Evolutionary conservation across 179 eudicot species (phyloP).

Genomic region (Silene vulgaris): DNA sequence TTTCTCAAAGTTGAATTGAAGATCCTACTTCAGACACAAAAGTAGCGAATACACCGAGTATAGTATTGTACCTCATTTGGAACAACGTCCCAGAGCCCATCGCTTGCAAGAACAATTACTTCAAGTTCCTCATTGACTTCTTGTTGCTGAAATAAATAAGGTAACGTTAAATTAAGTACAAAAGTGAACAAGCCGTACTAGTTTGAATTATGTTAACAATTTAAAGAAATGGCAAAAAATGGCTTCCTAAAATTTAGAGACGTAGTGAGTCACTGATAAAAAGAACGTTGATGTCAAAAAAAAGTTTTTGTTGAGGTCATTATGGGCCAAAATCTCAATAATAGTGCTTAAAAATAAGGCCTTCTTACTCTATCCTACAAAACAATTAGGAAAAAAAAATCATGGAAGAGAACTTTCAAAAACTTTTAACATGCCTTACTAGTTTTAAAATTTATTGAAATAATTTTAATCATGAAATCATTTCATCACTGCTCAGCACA

Average conservation of each 20-base stretch:
- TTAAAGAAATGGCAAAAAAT: not conserved
- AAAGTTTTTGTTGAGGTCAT: too few species aligned
- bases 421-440: too few species aligned
- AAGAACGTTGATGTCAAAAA: too few species aligned
- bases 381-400: too few species aligned
- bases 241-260: not conserved
- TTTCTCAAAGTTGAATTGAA: not conserved
- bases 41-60: not conserved
- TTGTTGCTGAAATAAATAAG: conserved; percentile 48
- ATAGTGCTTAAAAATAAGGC: too few species aligned
- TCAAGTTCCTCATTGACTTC: conserved; percentile 65
- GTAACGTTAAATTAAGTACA: not conserved
- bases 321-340: too few species aligned
- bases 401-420: too few species aligned
- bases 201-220: not conserved
- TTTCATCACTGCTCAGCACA: not conserved
- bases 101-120: conserved; percentile 94
- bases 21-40: not conserved
- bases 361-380: too few species aligned
- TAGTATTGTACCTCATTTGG: conserved; percentile 65
- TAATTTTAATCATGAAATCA: not conserved
- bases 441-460: too few species aligned
- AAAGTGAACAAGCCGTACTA: not conserved
- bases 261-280: too few species aligned
- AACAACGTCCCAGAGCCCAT: conserved; percentile 97